Evolutionary conservation across 768 basidiomycete species (phyloP).

Genomic region (Flagelloscypha sp.): DNA sequence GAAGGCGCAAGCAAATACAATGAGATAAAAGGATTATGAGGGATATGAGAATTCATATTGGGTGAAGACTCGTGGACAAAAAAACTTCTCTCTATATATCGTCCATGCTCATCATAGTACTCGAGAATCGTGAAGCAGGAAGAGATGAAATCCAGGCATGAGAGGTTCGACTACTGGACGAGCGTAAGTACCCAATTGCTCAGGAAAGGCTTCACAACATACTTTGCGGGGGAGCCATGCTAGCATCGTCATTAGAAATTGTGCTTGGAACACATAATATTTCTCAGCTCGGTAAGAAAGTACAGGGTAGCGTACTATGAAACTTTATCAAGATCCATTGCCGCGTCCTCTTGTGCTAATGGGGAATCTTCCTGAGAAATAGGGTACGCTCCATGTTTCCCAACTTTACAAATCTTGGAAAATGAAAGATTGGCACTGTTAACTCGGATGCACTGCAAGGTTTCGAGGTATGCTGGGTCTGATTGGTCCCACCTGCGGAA

Average conservation of each 20-base stretch:
- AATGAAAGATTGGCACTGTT: conserved; percentile 43
- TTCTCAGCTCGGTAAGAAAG: conserved; percentile 7
- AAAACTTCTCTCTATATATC: too few relatives aligned
- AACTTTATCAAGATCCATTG: background rate
- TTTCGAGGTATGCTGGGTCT: conserved; percentile 60
- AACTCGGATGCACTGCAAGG: conserved; percentile 72
- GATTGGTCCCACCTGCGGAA: conserved; percentile 76
- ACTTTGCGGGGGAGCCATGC: too few relatives aligned
- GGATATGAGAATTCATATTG: too few relatives aligned
- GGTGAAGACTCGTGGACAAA: too few relatives aligned
- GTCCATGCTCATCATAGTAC: conserved; percentile 28
- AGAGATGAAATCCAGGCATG: conserved; percentile 14
- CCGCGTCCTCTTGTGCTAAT: conserved; percentile 5
- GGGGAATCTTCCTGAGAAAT: conserved; percentile 1
- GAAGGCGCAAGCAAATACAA: too few relatives aligned
- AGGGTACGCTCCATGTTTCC: conserved; percentile 40
- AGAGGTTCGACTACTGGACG: conserved; percentile 17
- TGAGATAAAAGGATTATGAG: too few relatives aligned
- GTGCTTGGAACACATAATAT: too few relatives aligned
- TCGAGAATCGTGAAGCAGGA: conserved; percentile 20
- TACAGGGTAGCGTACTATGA: conserved; percentile 1
- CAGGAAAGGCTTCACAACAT: too few relatives aligned
- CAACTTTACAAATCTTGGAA: conserved; percentile 48
- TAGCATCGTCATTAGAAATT: too few relatives aligned
- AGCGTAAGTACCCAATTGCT: conserved; percentile 5